These are phyloP conservation scores for Xanthoconium stramineum DNA, from an alignment of 768 basidiomycete species.

Conservation along the genomic window DNA sequence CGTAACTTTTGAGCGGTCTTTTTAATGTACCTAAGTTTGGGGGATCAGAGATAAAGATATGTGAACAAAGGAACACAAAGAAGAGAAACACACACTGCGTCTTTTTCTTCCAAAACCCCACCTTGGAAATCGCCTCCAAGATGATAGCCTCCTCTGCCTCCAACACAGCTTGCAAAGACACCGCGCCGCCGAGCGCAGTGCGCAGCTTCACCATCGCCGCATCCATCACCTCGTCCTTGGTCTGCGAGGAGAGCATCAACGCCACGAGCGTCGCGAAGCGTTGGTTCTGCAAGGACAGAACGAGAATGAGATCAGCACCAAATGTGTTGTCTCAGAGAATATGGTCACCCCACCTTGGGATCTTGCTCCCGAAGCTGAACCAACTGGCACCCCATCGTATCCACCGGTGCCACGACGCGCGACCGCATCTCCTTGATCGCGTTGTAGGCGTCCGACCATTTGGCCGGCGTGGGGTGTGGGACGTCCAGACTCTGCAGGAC, in stretches of 20 bases:
- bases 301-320: background rate
- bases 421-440: conserved; percentile 75
- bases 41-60: too few species aligned
- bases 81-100: conserved; percentile 52
- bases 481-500: conserved; percentile 51
- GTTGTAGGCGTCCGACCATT: conserved; percentile 70
- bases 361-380: conserved; percentile 62
- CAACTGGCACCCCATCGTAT: conserved; percentile 85
- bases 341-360: conserved; percentile 48
- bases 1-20: conserved; percentile 65
- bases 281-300: conserved; percentile 42
- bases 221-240: conserved; percentile 87
- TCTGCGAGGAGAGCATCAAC: conserved; percentile 94
- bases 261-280: conserved; percentile 86
- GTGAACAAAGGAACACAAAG: too few species aligned
- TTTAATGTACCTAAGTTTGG: conserved; percentile 59
- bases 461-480: conserved; percentile 64
- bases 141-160: conserved; percentile 61
- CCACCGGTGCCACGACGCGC: conserved; percentile 77
- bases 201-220: conserved; percentile 77
- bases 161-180: conserved; percentile 70
- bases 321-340: background rate
- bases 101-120: conserved; percentile 91
- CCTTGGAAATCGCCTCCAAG: conserved; percentile 76
- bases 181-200: conserved; percentile 67